Conservation (phyloP, 2,329 filamentous ascomycete species). For the Daldinia eschscholtzii region DNA sequence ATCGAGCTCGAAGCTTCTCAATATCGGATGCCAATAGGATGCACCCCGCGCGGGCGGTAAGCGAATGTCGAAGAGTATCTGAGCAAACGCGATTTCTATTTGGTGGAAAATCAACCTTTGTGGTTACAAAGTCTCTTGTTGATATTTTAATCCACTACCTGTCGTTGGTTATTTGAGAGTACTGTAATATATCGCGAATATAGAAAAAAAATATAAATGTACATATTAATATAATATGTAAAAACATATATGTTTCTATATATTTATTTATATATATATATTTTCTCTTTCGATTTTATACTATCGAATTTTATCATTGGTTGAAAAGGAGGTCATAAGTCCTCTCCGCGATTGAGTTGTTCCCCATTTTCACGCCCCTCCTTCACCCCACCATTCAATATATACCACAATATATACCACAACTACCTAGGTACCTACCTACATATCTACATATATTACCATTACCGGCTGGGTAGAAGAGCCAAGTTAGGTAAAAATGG, state of each 20-base stretch:
- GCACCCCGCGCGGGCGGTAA: slow-evolving; percentile 41
- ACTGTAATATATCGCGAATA: slow-evolving; percentile 6
- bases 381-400: slow-evolving; percentile 14
- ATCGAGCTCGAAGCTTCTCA: neutral
- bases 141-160: slow-evolving; percentile 31
- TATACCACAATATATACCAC: slow-evolving; percentile 5
- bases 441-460: slow-evolving; percentile 11
- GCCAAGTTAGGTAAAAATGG: slow-evolving; percentile 4
- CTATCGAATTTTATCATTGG: slow-evolving; percentile 35
- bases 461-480: slow-evolving; percentile 35
- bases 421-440: slow-evolving; percentile 7
- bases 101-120: slow-evolving; percentile 17
- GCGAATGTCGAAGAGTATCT: slow-evolving; percentile 1
- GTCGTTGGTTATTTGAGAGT: slow-evolving; percentile 8
- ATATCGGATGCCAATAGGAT: slow-evolving; percentile 34
- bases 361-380: slow-evolving; percentile 7
- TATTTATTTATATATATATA: neutral
- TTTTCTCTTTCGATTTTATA: neutral
- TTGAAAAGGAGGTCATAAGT: slow-evolving; percentile 30
- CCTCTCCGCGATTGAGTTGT: slow-evolving; percentile 38
- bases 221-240: slow-evolving; percentile 15
- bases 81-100: slow-evolving; percentile 31
- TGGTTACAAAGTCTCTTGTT: slow-evolving; percentile 1
- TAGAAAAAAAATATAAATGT: slow-evolving; percentile 16
- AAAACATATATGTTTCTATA: slow-evolving; percentile 19